phyloP scores from a whole-genome alignment of 768 basidiomycete genomes.

The Russula griseocarnosa region DNA sequence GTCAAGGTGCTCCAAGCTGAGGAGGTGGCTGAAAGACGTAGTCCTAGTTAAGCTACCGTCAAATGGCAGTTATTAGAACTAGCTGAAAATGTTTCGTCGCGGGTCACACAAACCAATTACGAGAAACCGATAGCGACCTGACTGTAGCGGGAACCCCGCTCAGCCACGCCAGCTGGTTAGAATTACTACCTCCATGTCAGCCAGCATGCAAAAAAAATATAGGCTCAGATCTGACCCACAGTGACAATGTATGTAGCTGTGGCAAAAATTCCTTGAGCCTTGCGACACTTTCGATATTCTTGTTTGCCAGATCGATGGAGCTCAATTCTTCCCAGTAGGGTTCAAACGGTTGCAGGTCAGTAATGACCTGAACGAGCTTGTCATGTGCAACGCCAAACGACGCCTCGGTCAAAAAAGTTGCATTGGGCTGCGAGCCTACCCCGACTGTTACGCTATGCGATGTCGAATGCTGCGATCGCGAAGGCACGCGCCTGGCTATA shows the following conservation, averaged over 20 bases:
- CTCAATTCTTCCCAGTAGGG: slow-evolving; percentile 86
- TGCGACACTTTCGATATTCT: slow-evolving; percentile 75
- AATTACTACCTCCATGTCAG: slow-evolving; percentile 47
- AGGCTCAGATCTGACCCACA: slow-evolving; percentile 51
- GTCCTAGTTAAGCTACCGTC: slow-evolving; percentile 66
- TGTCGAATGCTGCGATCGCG: slow-evolving; percentile 35
- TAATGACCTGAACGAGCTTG: slow-evolving; percentile 84
- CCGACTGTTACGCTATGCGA: slow-evolving; percentile 15
- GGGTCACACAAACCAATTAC: slow-evolving; percentile 55
- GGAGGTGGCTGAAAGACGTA: slow-evolving; percentile 84
- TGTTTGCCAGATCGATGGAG: slow-evolving; percentile 68
- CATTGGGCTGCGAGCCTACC: slow-evolving; percentile 36
- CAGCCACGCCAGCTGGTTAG: slow-evolving; percentile 71
- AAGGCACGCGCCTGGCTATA: slow-evolving; percentile 1
- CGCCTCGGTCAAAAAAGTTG: slow-evolving; percentile 89
- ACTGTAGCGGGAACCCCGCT: slow-evolving; percentile 70
- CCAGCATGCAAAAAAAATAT: not conserved
- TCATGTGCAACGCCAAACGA: slow-evolving; percentile 96
- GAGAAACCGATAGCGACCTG: slow-evolving; percentile 73
- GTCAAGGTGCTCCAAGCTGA: slow-evolving; percentile 84
- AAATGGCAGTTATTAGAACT: slow-evolving; percentile 12
- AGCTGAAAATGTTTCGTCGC: slow-evolving; percentile 3
- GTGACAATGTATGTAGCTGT: slow-evolving; percentile 61
- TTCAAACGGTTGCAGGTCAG: slow-evolving; percentile 91
- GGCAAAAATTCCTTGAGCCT: slow-evolving; percentile 89